phyloP scores from a whole-genome alignment of 768 basidiomycete genomes.

The Floccularia luteovirens region DNA sequence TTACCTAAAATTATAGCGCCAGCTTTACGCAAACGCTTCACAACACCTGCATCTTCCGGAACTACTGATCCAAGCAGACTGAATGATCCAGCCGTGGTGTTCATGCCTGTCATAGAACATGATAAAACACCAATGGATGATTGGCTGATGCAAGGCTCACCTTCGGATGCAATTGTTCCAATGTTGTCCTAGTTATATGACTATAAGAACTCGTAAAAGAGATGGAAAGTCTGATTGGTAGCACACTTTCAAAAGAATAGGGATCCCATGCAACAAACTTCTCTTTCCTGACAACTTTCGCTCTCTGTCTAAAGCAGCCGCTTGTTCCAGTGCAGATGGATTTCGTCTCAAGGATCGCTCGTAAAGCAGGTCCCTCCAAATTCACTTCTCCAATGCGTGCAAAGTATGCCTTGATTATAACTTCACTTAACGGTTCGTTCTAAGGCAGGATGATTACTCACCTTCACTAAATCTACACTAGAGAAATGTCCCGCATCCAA shows the following conservation, averaged over 20 bases:
- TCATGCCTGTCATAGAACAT: conserved; percentile 26
- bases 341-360: conserved; percentile 55
- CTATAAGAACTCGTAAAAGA: too few species aligned
- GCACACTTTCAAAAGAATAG: conserved; percentile 37
- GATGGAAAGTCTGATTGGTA: neutral
- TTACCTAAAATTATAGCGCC: conserved; percentile 39
- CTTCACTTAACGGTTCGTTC: neutral
- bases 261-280: conserved; percentile 47
- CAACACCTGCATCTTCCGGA: conserved; percentile 37
- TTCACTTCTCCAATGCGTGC: conserved; percentile 68
- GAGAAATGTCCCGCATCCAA: conserved; percentile 42
- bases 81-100: conserved; percentile 39
- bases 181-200: conserved; percentile 32
- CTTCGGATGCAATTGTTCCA: conserved; percentile 36
- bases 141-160: conserved; percentile 10
- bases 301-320: conserved; percentile 40
- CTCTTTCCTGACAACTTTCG: conserved; percentile 32
- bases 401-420: conserved; percentile 44
- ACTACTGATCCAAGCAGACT: conserved; percentile 33
- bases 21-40: conserved; percentile 31
- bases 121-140: neutral
- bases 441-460: conserved; percentile 10
- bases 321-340: conserved; percentile 41
- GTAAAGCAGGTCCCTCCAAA: conserved; percentile 44
- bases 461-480: conserved; percentile 58